Evolutionary conservation across 2,329 filamentous ascomycete genomes (phyloP), one percentile per base, ranked within the genome.

Genomic region (Alternaria sp.): DNA sequence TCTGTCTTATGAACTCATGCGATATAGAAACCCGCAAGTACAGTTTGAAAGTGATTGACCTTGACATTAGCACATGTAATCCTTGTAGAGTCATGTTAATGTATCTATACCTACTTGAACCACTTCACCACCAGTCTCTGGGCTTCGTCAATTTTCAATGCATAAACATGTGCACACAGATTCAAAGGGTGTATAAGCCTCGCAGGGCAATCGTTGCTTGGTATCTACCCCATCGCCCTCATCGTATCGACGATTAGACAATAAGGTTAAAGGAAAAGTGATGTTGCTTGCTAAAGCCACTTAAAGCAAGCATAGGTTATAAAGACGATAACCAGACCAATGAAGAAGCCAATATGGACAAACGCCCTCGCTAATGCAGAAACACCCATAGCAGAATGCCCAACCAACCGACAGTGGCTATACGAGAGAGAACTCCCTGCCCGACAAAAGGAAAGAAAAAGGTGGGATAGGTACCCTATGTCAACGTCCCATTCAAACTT

Each of bases 281-380:
- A 9, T 38, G 46, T 7, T 38, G 46, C 30, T 26, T 20, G 46
- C 28, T 18, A 16, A 24, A 30, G 20, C 39, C 39, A 26, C 12
- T 28, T 6, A 18, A 18, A 18, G 30, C 38, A 54, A 54, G 18
- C 30, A 34, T 4, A 28, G 47, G 32, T 30, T 48, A 36, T n/a
- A 20, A 48, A 7, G 46, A 48, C 46, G 46, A 24, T 34, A n/a
- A 36, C 20, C 46, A 48, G 24, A 36, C 32, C 3, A 24, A 5
- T 12, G 18, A 22, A 41, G 34, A 24, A 48, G 18, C 46, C 18
- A 7, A 34, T 34, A 34, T 32, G 46, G 30, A 38, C 18, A 22
- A 69, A 74, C 71, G 68, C 72, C 72, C 57, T 67, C 71, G 72
- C 72, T 75, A 61, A 75, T 75, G 71, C 72, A 71, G 62, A 61